A percentile compares a stretch with the other conserved stretches of the same genome.
Conservation (phyloP, 352 stramenopile species). For the Globisporangium sylvaticum region DNA sequence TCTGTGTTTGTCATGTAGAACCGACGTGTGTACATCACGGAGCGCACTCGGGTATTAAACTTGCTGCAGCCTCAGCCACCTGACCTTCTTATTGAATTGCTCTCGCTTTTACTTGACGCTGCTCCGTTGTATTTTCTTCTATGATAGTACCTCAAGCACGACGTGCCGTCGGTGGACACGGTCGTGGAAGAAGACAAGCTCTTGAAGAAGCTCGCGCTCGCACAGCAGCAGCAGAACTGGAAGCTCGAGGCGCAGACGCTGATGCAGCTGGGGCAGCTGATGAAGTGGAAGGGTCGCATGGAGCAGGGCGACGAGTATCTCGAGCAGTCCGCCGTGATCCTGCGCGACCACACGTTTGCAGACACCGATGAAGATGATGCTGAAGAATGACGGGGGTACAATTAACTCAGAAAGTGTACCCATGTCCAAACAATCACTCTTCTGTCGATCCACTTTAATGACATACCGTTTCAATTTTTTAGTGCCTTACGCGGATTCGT, state of each 20-base stretch:
- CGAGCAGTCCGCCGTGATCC: conserved; percentile 43
- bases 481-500: background rate
- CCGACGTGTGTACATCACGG: conserved; percentile 75
- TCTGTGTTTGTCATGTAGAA: conserved; percentile 22
- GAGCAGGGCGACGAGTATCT: conserved; percentile 48
- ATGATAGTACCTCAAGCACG: conserved; percentile 62
- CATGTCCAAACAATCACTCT: conserved; percentile 2
- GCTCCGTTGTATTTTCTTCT: background rate
- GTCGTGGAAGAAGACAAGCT: conserved; percentile 75
- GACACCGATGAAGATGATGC: conserved; percentile 22
- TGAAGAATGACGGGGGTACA: background rate
- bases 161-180: conserved; percentile 65
- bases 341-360: conserved; percentile 53
- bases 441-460: background rate
- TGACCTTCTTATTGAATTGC: background rate
- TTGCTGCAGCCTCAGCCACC: conserved; percentile 2
- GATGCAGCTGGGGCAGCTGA: conserved; percentile 67
- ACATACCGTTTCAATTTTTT: background rate
- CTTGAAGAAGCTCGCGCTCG: conserved; percentile 42
- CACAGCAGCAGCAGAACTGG: conserved; percentile 43
- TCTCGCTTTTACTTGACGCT: background rate
- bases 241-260: conserved; percentile 60
- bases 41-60: conserved; percentile 44
- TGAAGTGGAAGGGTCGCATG: conserved; percentile 63
- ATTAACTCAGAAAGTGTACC: conserved; percentile 4